Conservation (phyloP, 257 asterid species). For the Penstemon newberryi region DNA sequence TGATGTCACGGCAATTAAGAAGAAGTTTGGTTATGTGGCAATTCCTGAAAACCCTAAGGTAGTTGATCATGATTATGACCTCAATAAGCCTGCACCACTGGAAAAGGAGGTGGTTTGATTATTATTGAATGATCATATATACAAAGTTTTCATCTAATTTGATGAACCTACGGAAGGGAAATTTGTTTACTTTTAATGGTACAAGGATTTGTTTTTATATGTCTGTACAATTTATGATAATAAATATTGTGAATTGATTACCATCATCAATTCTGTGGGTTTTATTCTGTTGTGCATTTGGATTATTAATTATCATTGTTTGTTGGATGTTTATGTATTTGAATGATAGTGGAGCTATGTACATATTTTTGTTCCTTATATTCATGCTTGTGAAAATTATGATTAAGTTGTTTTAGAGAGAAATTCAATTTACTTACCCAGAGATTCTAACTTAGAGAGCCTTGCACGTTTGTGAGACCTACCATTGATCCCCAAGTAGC, state of each 20-base stretch:
- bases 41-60: constrained; percentile 41
- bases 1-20: constrained; percentile 40
- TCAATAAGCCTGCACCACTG: constrained; percentile 52
- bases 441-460: not conserved
- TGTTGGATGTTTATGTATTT: not conserved
- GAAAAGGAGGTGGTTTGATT: constrained; percentile 55
- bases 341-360: not conserved
- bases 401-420: not conserved
- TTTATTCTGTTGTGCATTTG: constrained; percentile 10
- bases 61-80: constrained; percentile 35
- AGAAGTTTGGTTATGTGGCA: constrained; percentile 47
- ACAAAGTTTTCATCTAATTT: constrained; percentile 8
- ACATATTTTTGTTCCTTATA: not conserved
- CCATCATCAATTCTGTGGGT: constrained; percentile 16
- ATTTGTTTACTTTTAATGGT: not conserved
- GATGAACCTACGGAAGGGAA: constrained; percentile 18
- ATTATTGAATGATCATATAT: constrained; percentile 6
- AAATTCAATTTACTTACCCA: not conserved
- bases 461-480: not conserved
- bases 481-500: not conserved
- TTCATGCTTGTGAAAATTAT: constrained; percentile 7
- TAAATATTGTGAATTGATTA: constrained; percentile 21
- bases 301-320: constrained; percentile 5
- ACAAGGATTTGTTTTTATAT: constrained; percentile 20
- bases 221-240: constrained; percentile 26